A percentile compares a stretch with the other conserved stretches of the same genome.
Evolutionary conservation across 1,284 basidiomycete species (phyloP).

Genomic region (Cystobasidium slooffiae): DNA sequence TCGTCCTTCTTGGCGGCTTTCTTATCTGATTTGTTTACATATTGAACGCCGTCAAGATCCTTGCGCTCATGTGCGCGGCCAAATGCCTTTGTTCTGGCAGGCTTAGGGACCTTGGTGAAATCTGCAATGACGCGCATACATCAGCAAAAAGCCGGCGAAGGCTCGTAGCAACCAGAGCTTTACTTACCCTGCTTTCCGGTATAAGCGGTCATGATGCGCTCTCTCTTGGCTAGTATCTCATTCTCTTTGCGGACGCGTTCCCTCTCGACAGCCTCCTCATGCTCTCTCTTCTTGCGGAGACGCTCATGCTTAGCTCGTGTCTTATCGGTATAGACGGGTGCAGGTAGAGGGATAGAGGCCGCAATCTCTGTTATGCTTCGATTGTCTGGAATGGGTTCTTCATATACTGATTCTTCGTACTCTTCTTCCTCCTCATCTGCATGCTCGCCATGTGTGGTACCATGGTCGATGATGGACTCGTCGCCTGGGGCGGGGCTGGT

Average conservation of each 20-base stretch:
- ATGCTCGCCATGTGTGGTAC: background rate
- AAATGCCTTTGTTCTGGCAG: slow-evolving; percentile 20
- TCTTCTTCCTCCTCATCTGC: background rate
- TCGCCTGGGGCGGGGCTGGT: background rate
- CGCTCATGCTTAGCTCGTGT: slow-evolving; percentile 36
- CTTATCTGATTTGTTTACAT: slow-evolving; percentile 26
- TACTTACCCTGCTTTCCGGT: slow-evolving; percentile 37
- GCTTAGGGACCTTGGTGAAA: slow-evolving; percentile 37
- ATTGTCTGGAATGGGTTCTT: slow-evolving; percentile 34
- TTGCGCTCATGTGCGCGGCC: slow-evolving; percentile 27
- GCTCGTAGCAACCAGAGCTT: background rate
- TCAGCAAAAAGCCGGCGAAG: background rate
- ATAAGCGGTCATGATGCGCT: slow-evolving; percentile 39
- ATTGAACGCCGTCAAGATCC: slow-evolving; percentile 30
- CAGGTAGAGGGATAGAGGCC: slow-evolving; percentile 21
- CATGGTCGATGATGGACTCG: background rate
- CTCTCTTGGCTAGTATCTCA: slow-evolving; percentile 34
- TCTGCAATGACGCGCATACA: slow-evolving; percentile 16
- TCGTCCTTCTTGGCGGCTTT: slow-evolving; percentile 15
- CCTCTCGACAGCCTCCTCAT: slow-evolving; percentile 32
- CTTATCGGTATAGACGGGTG: slow-evolving; percentile 37
- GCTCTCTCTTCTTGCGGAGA: slow-evolving; percentile 36
- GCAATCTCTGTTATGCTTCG: slow-evolving; percentile 34
- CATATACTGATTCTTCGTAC: slow-evolving; percentile 13
- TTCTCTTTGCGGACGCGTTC: slow-evolving; percentile 31